Percentiles rank a stretch among this genome's conserved stretches.
These are phyloP conservation scores for Bombardia bombarda DNA, from an alignment of 495 filamentous ascomycete species.

Conservation along the genomic window DNA sequence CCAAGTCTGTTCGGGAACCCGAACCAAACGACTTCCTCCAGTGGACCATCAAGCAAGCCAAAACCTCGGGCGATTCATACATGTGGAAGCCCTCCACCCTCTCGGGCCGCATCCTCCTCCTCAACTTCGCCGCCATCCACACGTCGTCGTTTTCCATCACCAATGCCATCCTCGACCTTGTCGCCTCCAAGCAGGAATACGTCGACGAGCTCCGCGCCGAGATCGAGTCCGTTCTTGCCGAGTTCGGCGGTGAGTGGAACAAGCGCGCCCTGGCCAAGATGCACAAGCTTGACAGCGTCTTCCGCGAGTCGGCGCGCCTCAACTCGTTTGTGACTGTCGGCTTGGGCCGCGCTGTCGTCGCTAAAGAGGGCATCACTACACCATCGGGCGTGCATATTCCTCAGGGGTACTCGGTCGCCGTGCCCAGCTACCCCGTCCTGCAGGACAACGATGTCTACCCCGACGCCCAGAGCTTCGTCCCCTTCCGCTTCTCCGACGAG, in stretches of 20 bases:
- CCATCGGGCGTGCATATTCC: constrained; percentile 23
- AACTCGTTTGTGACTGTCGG: constrained; percentile 26
- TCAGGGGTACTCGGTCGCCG: constrained; percentile 7
- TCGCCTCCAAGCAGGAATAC: constrained; percentile 26
- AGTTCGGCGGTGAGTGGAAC: constrained; percentile 29
- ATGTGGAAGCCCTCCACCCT: constrained; percentile 17
- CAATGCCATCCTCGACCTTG: constrained; percentile 18
- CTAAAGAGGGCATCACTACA: constrained; percentile 23
- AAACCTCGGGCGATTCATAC: constrained; percentile 19
- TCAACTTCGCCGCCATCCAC: constrained; percentile 46
- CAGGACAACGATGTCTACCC: constrained; percentile 14
- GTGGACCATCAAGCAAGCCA: constrained; percentile 27
- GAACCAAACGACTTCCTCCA: constrained; percentile 34
- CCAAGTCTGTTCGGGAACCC: constrained; percentile 10
- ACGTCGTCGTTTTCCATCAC: constrained; percentile 41
- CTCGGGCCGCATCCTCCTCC: constrained; percentile 22
- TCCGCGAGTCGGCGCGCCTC: constrained; percentile 27
- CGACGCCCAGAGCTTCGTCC: constrained; percentile 14
- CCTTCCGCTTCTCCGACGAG: constrained; percentile 18
- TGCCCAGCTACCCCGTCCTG: constrained; percentile 15
- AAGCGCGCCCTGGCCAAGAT: constrained; percentile 35
- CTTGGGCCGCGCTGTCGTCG: constrained; percentile 19
- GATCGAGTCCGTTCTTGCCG: constrained; percentile 26
- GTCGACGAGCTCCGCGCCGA: constrained; percentile 47
- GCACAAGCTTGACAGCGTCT: constrained; percentile 30